Conservation (phyloP, 2,329 filamentous ascomycete genomes). For the Trichoderma afroharzianum region DNA sequence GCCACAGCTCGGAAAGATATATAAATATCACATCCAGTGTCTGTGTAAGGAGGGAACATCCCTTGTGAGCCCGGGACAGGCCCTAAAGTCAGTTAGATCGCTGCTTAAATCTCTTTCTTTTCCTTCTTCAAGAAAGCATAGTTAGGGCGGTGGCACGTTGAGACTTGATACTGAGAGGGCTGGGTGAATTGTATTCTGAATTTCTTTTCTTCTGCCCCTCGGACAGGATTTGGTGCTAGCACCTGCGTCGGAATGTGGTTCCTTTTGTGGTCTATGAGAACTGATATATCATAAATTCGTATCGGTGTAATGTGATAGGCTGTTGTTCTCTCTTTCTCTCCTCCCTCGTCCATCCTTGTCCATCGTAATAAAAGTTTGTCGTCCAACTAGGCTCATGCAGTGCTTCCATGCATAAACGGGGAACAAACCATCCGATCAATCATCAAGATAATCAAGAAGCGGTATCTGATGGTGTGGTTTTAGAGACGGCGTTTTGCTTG, state of each 20-base stretch:
- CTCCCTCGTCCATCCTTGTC: background rate
- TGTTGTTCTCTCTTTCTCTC: background rate
- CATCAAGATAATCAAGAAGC: background rate
- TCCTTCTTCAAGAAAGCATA: background rate
- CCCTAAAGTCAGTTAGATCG: constrained; percentile 15
- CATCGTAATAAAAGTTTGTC: background rate
- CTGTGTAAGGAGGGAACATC: background rate
- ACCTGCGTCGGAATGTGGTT: background rate
- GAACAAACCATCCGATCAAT: background rate
- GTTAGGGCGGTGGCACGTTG: background rate
- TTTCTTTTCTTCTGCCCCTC: background rate
- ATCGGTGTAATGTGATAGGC: constrained; percentile 2
- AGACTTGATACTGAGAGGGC: background rate
- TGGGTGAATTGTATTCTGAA: background rate
- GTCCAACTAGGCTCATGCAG: background rate
- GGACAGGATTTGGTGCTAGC: background rate
- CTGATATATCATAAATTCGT: constrained; percentile 9
- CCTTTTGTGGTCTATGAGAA: background rate
- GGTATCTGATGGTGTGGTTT: background rate
- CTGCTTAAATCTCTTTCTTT: background rate
- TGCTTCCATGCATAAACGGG: background rate
- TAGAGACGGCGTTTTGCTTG: background rate
- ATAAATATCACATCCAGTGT: background rate
- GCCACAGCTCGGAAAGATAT: background rate
- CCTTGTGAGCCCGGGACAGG: constrained; percentile 9